A percentile compares a stretch with the other conserved stretches of the same genome.
These are phyloP conservation scores for Corniculantispora saksenae DNA, from an alignment of 2,329 filamentous ascomycete genomes.

Conservation along the genomic window DNA sequence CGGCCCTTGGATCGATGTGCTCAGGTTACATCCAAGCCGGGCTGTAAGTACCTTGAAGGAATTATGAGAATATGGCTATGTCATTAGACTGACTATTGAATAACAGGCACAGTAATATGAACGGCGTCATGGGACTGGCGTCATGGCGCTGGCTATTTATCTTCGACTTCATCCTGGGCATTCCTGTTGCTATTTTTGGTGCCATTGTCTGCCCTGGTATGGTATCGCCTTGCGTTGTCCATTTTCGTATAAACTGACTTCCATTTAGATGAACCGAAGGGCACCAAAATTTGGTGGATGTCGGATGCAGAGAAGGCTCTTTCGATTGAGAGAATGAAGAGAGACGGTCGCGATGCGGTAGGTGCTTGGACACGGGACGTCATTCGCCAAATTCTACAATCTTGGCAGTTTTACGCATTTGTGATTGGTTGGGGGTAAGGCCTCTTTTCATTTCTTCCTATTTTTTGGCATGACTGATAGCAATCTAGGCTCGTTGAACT, in stretches of 20 bases:
- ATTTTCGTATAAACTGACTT: not conserved
- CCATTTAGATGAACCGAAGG: constrained; percentile 15
- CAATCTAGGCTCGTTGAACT: constrained; percentile 9
- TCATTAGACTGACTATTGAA: not conserved
- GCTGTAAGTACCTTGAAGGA: constrained; percentile 23
- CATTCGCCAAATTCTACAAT: constrained; percentile 10
- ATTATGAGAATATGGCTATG: too few relatives aligned
- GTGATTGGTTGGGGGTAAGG: constrained; percentile 19
- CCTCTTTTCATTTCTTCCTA: not conserved
- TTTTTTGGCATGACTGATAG: not conserved
- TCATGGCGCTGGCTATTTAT: constrained; percentile 43
- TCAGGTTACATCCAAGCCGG: constrained; percentile 38
- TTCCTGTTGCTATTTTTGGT: constrained; percentile 35
- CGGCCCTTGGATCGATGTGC: constrained; percentile 47
- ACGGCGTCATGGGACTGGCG: constrained; percentile 34
- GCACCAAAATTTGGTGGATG: constrained; percentile 22
- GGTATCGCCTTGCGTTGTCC: not conserved
- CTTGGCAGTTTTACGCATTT: constrained; percentile 21
- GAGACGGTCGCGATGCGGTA: constrained; percentile 15
- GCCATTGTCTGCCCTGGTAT: constrained; percentile 19
- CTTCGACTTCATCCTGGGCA: constrained; percentile 37
- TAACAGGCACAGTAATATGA: constrained; percentile 31
- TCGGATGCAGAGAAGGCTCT: constrained; percentile 5
- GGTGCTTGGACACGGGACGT: constrained; percentile 17
- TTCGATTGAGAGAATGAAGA: constrained; percentile 10